A percentile compares a stretch with the other conserved stretches of the same genome.
Evolutionary conservation across 2,329 filamentous ascomycete genomes (phyloP).

Genomic region (Cladophialophora exuberans): DNA sequence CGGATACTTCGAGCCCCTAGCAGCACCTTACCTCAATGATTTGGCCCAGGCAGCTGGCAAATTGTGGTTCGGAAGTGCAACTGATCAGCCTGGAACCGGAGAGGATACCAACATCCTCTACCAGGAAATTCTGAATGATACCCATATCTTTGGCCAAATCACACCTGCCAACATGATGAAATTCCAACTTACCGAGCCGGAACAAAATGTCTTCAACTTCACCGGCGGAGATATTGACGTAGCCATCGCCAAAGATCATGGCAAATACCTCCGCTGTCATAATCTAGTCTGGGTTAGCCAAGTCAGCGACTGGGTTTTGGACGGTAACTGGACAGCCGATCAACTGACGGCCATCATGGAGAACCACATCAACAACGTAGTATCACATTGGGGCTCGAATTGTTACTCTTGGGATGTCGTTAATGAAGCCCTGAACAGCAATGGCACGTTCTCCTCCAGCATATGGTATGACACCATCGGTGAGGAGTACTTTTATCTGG

Average conservation of each 20-base stretch:
- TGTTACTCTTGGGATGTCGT: slow-evolving; percentile 47
- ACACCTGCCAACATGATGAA: slow-evolving; percentile 67
- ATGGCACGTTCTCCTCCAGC: slow-evolving; percentile 45
- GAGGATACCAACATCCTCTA: slow-evolving; percentile 60
- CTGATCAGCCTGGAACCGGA: slow-evolving; percentile 51
- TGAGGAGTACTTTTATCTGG: slow-evolving; percentile 50
- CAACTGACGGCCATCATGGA: slow-evolving; percentile 61
- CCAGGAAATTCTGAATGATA: slow-evolving; percentile 57
- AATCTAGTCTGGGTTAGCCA: slow-evolving; percentile 56
- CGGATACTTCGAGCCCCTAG: slow-evolving; percentile 19
- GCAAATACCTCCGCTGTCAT: slow-evolving; percentile 64
- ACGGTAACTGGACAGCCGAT: slow-evolving; percentile 59
- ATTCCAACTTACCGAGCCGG: slow-evolving; percentile 57
- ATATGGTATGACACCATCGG: slow-evolving; percentile 50
- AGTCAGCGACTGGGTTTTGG: slow-evolving; percentile 55
- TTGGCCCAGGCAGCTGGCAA: slow-evolving; percentile 61
- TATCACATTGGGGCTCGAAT: slow-evolving; percentile 41
- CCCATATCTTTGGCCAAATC: slow-evolving; percentile 65
- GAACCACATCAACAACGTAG: slow-evolving; percentile 45
- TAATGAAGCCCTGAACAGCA: slow-evolving; percentile 46
- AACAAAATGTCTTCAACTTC: slow-evolving; percentile 61
- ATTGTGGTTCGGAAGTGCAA: slow-evolving; percentile 61
- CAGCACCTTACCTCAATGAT: slow-evolving; percentile 52
- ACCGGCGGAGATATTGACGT: slow-evolving; percentile 57
- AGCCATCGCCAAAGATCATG: slow-evolving; percentile 43